Percentiles rank a stretch among this genome's conserved stretches.
phyloP scores from a whole-genome alignment of 148 eudicot genomes.

The Silene uniflora region DNA sequence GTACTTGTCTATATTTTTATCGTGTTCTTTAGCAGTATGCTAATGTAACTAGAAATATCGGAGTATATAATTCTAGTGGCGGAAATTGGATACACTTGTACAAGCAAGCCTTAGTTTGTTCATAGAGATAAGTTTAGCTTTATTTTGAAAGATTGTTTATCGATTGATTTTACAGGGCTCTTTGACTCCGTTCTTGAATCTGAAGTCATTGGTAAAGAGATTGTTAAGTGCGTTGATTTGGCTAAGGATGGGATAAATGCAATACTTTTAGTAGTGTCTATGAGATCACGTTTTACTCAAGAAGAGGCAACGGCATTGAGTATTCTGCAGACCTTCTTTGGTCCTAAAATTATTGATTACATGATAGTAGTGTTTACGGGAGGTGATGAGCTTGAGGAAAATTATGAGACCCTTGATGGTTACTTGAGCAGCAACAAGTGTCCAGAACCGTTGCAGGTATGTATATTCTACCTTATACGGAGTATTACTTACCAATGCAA shows the following conservation, averaged over 20 bases:
- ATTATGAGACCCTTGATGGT: slow-evolving; percentile 59
- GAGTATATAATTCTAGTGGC: too few species aligned
- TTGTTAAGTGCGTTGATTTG: slow-evolving; percentile 71
- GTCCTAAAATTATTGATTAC: slow-evolving; percentile 61
- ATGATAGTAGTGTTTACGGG: slow-evolving; percentile 82
- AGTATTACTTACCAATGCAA: too few species aligned
- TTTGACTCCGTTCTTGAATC: slow-evolving; percentile 55
- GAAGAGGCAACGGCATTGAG: slow-evolving; percentile 59
- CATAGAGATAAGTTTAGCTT: too few species aligned
- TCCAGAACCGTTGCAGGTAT: slow-evolving; percentile 70
- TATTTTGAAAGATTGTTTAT: too few species aligned
- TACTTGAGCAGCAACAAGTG: slow-evolving; percentile 51
- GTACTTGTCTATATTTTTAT: too few species aligned
- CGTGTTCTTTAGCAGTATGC: too few species aligned
- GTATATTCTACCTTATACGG: too few species aligned
- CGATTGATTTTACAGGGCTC: slow-evolving; percentile 47
- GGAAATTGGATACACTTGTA: too few species aligned
- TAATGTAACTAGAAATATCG: too few species aligned
- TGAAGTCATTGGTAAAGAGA: slow-evolving; percentile 67
- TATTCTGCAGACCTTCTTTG: slow-evolving; percentile 61
- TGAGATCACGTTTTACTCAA: slow-evolving; percentile 54
- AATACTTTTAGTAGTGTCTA: slow-evolving; percentile 60
- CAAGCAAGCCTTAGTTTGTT: too few species aligned
- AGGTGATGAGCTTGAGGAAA: slow-evolving; percentile 76
- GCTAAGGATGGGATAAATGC: slow-evolving; percentile 88